A percentile compares a stretch with the other conserved stretches of the same genome.
Conservation (phyloP, 495 filamentous ascomycete genomes). For the Aspergillus coremiiformis region DNA sequence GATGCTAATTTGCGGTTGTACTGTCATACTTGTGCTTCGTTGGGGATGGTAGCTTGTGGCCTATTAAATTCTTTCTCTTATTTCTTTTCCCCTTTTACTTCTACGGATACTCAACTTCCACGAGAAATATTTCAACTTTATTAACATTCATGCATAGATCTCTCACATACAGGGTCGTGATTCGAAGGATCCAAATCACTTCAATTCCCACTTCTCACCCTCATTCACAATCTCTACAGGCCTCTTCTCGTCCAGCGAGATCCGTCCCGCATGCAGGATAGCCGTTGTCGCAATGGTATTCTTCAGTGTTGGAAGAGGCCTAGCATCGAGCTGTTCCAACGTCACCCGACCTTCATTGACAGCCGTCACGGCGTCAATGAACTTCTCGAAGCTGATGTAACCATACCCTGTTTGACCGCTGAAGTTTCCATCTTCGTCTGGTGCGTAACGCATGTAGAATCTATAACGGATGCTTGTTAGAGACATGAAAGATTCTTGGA, state of each 20-base stretch:
- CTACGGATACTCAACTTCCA: background rate
- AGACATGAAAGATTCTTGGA: no score
- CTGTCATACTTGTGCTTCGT: background rate
- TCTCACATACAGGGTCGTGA: background rate
- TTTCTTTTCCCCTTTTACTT: background rate
- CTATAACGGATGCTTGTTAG: slow-evolving; percentile 13
- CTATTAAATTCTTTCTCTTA: no score
- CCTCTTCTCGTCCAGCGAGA: slow-evolving; percentile 72
- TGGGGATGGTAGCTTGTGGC: background rate
- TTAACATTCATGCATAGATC: background rate
- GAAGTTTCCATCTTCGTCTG: slow-evolving; percentile 93
- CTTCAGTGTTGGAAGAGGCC: slow-evolving; percentile 74
- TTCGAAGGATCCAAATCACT: slow-evolving; percentile 37
- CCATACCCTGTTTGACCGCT: slow-evolving; percentile 85
- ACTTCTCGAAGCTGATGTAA: slow-evolving; percentile 93
- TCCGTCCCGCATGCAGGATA: slow-evolving; percentile 78
- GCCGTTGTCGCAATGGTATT: slow-evolving; percentile 90
- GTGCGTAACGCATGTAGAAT: slow-evolving; percentile 96
- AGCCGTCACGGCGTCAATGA: slow-evolving; percentile 76
- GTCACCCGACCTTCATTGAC: slow-evolving; percentile 66
- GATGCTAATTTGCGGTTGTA: background rate
- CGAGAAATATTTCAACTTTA: background rate
- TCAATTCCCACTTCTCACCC: slow-evolving; percentile 56
- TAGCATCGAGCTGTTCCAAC: slow-evolving; percentile 65
- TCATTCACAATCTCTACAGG: slow-evolving; percentile 62